Evolutionary conservation across 371 early-diverging fungal species (phyloP), one percentile per base, ranked within the genome.

Genomic region (Saksenaea vasiformis): DNA sequence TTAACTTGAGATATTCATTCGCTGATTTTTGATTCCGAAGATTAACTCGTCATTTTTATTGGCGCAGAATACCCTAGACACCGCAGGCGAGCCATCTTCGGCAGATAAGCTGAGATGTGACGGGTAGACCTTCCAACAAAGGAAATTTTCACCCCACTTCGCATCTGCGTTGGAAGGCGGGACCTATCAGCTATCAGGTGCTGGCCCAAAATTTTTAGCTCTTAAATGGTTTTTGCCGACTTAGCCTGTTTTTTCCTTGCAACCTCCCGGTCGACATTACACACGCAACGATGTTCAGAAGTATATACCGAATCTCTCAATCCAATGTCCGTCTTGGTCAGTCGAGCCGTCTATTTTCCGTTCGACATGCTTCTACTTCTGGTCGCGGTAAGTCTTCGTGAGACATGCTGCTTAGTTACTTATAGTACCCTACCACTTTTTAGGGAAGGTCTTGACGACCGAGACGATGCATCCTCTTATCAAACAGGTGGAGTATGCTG

Each of bases 401-500:
- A 47, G 10, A 47, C 10, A 14, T 39, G 1, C 53, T 53, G 19
- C 22, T 31, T 34, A 51, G 31, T 17, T 34, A 24, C 7, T 54
- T 31, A n/a, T n/a, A n/a, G n/a, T n/a, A n/a, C n/a, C n/a, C n/a
- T n/a, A 17, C 36, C 8, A 4, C 34, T 31, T 2, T 61, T 2
- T 27, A 66, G 69, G 60, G 35, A 77, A 75, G 31, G 77, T 80
- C 17, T 61, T 80, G 63, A 80, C 73, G 3, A 55, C 68, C 0
- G 87, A 88, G 14, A 87, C 83, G 2, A 91, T 94, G 78, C 92
- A 93, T 69, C 88, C 87, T 56, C 79, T 86, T 62, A 72, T 95
- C 65, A 83, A 79, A 61, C 79, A 85, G 35, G 91, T 92, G 61
- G 93, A 97, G 70, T 98, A 98, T 73, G 98, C 99, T 31, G 99